These are phyloP conservation scores for Centrapalus pauciflorus DNA, from an alignment of 129 eudicot genomes.

Conservation along the genomic window DNA sequence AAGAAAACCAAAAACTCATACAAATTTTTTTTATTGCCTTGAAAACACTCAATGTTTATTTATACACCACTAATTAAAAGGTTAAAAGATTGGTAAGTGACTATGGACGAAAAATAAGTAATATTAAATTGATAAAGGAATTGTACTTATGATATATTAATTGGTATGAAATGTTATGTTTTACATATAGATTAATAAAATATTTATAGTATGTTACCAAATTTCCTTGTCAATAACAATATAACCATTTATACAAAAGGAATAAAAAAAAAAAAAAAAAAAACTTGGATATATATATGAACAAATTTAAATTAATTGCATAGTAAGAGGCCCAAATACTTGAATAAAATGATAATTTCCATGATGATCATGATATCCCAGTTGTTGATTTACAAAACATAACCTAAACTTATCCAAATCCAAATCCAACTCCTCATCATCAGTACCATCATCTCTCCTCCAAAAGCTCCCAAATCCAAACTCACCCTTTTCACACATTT, in stretches of 20 bases:
- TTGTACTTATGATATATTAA: too few species aligned
- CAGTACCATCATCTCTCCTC: conserved; percentile 41
- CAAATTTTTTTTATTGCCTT: too few species aligned
- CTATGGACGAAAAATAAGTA: too few species aligned
- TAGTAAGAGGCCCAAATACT: conserved; percentile 39
- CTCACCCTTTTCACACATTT: conserved; percentile 54
- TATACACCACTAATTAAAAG: too few species aligned
- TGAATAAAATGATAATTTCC: conserved; percentile 45
- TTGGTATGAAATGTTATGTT: too few species aligned
- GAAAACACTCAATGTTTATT: too few species aligned
- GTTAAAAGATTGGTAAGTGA: too few species aligned
- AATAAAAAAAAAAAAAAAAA: background rate
- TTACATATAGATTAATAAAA: background rate
- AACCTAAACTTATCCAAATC: conserved; percentile 28
- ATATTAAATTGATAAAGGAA: too few species aligned
- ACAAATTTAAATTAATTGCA: conserved; percentile 9
- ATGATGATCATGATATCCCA: conserved; percentile 28
- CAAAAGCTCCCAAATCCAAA: conserved; percentile 94
- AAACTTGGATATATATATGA: background rate
- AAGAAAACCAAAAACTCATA: too few species aligned
- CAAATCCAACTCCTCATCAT: background rate
- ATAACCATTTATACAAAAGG: background rate
- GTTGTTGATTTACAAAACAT: conserved; percentile 37
- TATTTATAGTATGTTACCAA: too few species aligned
- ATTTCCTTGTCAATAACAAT: too few species aligned